Evolutionary conservation across 2,329 filamentous ascomycete species (phyloP), one percentile per base, ranked within the genome.

Genomic region (Exophiala calicioides): DNA sequence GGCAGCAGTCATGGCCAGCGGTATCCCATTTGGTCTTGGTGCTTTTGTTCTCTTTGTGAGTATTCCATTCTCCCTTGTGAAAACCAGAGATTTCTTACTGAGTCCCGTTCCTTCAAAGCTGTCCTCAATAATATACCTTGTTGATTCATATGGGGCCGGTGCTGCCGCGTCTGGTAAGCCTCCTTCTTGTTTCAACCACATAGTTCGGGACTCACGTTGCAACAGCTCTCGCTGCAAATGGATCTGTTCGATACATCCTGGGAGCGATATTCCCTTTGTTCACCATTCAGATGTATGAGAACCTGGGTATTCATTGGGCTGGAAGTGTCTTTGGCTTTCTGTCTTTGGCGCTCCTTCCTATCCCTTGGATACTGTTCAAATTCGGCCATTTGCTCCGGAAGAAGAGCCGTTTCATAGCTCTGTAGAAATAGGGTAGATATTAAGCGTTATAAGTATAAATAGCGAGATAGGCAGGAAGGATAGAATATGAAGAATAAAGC

Each of bases 221-320:
- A 5, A 58, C 54, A 13, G 60, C 60, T 6, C 34, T 65, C 18
- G 63, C 63, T 3, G 65, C 64, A 4, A 65, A 63, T 27, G 60
- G 61, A 5, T 53, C 66, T 3, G 53, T 65, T 29, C 54, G 65
- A 18, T 64, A 62, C 32, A 24, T 38, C 4, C 47, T 52, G 23
- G 38, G 21, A 26, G 49, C 49, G 5, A 32, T 35, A 3, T 48
- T 44, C 30, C 44, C 88, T 1, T 76, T 93, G 1, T 93, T 93
- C 64, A 81, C 85, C 6, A 51, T 56, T 53, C 55, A 65, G n/a
- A 70, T 70, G 66, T 70, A 68, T 44, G 36, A 70, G 2, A 69
- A 74, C 43, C 72, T 85, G 2, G 85, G 86, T 38, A 82, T 85
- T 44, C 85, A 89, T 68, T 90, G 86, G 86, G 87, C 85, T 1